Evolutionary conservation across 2,329 filamentous ascomycete genomes (phyloP).

Genomic region (Emericellopsis cladophorae): DNA sequence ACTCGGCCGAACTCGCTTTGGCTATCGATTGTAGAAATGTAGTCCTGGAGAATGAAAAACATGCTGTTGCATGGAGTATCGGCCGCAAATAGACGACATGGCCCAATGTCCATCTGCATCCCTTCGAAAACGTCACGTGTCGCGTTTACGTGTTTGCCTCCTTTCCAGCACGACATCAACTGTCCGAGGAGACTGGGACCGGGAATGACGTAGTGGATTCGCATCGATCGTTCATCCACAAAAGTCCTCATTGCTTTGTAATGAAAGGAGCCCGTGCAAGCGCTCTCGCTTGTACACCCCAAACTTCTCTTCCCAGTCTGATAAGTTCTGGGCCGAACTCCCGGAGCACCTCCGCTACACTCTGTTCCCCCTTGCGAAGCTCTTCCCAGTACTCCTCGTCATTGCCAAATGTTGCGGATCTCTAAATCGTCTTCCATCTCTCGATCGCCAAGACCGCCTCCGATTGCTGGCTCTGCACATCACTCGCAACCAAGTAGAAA

Average conservation of each 20-base stretch:
- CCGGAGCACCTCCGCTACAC: constrained; percentile 12
- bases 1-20: too few relatives aligned
- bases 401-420: constrained; percentile 20
- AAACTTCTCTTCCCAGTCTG: constrained; percentile 15
- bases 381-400: constrained; percentile 11
- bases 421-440: constrained; percentile 27
- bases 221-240: too few relatives aligned
- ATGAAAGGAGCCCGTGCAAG: constrained; percentile 15
- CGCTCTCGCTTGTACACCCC: constrained; percentile 20
- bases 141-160: too few relatives aligned
- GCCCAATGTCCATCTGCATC: too few relatives aligned
- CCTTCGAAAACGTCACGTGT: too few relatives aligned
- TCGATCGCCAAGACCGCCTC: constrained; percentile 21
- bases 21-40: too few relatives aligned
- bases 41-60: too few relatives aligned
- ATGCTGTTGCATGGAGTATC: too few relatives aligned
- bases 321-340: constrained; percentile 21
- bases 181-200: too few relatives aligned
- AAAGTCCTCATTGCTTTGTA: not conserved
- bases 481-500: constrained; percentile 38
- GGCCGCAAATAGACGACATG: too few relatives aligned
- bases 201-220: too few relatives aligned
- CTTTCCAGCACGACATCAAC: too few relatives aligned
- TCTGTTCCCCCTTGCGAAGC: constrained; percentile 1
- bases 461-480: constrained; percentile 18